Conservation (phyloP, 1,284 basidiomycete species). For the Ustilago bromivora region DNA sequence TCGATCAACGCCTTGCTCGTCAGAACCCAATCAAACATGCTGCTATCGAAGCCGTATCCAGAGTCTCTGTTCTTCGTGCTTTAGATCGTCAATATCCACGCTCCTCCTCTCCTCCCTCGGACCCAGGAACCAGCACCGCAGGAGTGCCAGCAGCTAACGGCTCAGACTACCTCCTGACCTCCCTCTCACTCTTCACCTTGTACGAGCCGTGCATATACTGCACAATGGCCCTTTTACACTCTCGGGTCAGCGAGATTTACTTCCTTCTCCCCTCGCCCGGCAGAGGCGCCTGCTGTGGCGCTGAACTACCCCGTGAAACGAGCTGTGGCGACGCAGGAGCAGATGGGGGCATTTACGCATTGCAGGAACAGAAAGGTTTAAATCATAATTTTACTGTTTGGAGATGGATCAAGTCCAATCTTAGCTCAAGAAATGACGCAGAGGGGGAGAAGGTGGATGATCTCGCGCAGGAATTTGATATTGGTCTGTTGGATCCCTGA, state of each 20-base stretch:
- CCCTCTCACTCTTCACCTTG: slow-evolving; percentile 60
- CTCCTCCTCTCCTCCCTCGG: background rate
- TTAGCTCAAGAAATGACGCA: background rate
- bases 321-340: slow-evolving; percentile 35
- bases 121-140: background rate
- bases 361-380: slow-evolving; percentile 71
- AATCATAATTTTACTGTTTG: slow-evolving; percentile 71
- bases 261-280: slow-evolving; percentile 61
- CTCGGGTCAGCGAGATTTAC: slow-evolving; percentile 57
- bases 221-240: slow-evolving; percentile 67
- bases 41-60: slow-evolving; percentile 29
- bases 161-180: slow-evolving; percentile 65
- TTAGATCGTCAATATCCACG: slow-evolving; percentile 14
- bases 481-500: slow-evolving; percentile 42
- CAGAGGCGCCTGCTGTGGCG: slow-evolving; percentile 63
- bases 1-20: slow-evolving; percentile 50
- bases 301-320: slow-evolving; percentile 4
- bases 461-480: slow-evolving; percentile 27
- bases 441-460: slow-evolving; percentile 2
- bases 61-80: slow-evolving; percentile 23
- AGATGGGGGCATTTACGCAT: slow-evolving; percentile 65
- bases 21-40: slow-evolving; percentile 66
- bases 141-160: slow-evolving; percentile 40
- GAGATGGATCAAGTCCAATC: slow-evolving; percentile 57
- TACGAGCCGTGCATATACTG: slow-evolving; percentile 68